Conservation (phyloP, 495 filamentous ascomycete genomes). For the Xylaria castorea region DNA sequence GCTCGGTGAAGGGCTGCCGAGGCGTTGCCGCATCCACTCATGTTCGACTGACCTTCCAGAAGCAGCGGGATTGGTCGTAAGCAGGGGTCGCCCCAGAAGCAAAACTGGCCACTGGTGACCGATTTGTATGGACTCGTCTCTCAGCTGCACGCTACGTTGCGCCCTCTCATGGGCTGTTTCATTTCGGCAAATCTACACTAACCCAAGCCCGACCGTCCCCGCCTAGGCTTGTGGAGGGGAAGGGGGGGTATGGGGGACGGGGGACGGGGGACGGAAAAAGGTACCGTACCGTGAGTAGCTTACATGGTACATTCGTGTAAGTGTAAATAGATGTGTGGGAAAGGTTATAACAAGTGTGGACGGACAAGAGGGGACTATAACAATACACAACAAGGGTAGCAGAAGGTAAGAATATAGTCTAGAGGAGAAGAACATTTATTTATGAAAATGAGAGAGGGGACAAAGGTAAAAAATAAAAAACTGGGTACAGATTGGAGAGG, state of each 20-base stretch:
- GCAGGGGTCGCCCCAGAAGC: constrained; percentile 35
- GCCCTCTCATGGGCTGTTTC: constrained; percentile 29
- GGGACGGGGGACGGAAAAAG: background rate
- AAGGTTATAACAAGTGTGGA: background rate
- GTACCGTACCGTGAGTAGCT: background rate
- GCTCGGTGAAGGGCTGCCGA: constrained; percentile 46
- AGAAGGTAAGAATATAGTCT: background rate
- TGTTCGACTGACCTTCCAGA: constrained; percentile 47
- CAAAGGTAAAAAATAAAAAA: background rate
- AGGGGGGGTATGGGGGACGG: background rate
- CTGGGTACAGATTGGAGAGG: constrained; percentile 20
- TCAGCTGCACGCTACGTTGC: constrained; percentile 31
- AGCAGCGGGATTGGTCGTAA: constrained; percentile 35
- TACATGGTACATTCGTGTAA: background rate
- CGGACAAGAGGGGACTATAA: background rate
- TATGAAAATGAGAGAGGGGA: background rate
- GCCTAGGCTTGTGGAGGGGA: constrained; percentile 16
- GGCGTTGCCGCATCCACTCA: constrained; percentile 36
- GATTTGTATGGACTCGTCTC: constrained; percentile 23
- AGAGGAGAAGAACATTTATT: background rate
- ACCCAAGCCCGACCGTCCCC: constrained; percentile 27
- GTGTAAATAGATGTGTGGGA: constrained; percentile 2
- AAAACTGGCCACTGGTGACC: constrained; percentile 31
- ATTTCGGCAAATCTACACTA: constrained; percentile 31
- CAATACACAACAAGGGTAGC: background rate